Conservation (phyloP, 768 basidiomycete species). For the Calvatia gigantea region DNA sequence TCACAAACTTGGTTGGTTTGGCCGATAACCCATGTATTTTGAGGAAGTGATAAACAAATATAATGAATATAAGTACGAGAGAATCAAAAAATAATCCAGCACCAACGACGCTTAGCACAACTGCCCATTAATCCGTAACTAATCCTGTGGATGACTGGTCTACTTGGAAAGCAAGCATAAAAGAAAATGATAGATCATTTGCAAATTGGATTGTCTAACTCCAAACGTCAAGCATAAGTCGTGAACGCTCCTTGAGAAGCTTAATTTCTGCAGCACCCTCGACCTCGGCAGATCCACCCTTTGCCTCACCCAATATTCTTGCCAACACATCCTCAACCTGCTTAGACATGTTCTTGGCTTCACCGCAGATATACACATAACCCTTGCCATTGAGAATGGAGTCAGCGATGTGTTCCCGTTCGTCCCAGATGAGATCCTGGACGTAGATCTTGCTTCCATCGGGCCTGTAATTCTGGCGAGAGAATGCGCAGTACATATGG, state of each 20-base stretch:
- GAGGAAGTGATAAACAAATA: neutral
- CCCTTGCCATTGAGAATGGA: constrained; percentile 93
- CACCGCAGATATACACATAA: constrained; percentile 97
- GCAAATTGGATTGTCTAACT: constrained; percentile 39
- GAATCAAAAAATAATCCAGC: neutral
- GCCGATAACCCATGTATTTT: neutral
- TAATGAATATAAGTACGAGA: constrained; percentile 11
- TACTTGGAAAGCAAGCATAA: constrained; percentile 3
- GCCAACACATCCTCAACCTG: constrained; percentile 89
- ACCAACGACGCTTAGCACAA: neutral
- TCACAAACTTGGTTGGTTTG: no score
- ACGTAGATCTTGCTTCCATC: constrained; percentile 98
- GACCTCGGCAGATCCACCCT: constrained; percentile 83
- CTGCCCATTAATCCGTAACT: constrained; percentile 8
- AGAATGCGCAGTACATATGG: constrained; percentile 85
- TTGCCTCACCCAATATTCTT: constrained; percentile 85
- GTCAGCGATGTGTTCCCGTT: constrained; percentile 77
- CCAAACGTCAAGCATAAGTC: constrained; percentile 88
- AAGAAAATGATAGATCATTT: neutral
- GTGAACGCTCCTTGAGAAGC: constrained; percentile 89
- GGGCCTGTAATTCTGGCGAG: constrained; percentile 84
- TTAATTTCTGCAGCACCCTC: constrained; percentile 93
- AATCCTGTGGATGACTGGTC: neutral
- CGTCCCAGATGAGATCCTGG: constrained; percentile 94
- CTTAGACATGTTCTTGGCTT: constrained; percentile 95